Evolutionary conservation across 73 alveolate species (phyloP), one percentile per base, ranked within the genome.

Genomic region (Strombidium stylifer): DNA sequence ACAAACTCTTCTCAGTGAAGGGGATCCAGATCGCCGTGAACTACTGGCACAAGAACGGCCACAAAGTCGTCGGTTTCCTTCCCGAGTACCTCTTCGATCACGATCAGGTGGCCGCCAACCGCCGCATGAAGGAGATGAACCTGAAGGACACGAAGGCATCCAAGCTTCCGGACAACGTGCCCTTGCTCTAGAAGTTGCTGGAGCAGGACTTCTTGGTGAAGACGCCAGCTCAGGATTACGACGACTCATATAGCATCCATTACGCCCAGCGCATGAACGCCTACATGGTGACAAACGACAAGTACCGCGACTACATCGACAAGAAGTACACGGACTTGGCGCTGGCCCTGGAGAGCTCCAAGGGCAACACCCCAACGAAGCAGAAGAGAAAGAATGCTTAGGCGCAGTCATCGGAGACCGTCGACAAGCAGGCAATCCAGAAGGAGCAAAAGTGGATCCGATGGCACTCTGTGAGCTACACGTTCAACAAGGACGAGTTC

Each of bases 201-300:
- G 73, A 85, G 44, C 76, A 91, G 58, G 90, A 86, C 3, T 80
- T 71, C 54, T 91, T 91, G 42, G 75, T 84, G 42, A 87, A 91
- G 53, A 83, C 91, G 3, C 98, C 97, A 0, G 95, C 96, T 46
- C 86, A 82, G 69, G 94, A 86, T 58, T 93, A 93, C 77, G 98
- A 93, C 82, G 98, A 93, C 55, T 89, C 97, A 52, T 93, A 89
- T 62, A 77, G 94, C 82, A 89, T 93, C 51, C 85, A 89, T 66
- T 82, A 89, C 89, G 98, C 96, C 15, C 89, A 93, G 78, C 82
- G 72, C 25, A 85, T 85, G 53, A 85, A 87, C 54, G 97, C 96
- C 34, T 81, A 82, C 36, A 82, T 93, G 54, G 87, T 93, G 70
- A 89, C 97, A 7, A 93, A 93, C 89, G 98, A 93, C 73, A 78